Conservation (phyloP, 2,329 filamentous ascomycete species). For the Lecanicillium sp. region DNA sequence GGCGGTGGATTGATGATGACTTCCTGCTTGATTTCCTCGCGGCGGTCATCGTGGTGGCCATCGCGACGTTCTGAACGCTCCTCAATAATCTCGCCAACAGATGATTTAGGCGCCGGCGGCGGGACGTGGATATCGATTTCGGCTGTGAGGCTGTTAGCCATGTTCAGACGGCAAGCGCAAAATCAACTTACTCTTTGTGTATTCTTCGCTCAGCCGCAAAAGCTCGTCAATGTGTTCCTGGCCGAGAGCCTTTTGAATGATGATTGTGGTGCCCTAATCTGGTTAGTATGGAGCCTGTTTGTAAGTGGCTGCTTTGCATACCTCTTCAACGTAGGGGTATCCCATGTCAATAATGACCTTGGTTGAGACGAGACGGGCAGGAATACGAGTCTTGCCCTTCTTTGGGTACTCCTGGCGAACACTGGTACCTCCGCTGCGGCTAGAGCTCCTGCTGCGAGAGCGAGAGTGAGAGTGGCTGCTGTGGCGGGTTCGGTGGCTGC, state of each 20-base stretch:
- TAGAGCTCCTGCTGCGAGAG: constrained; percentile 36
- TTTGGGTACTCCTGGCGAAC: constrained; percentile 63
- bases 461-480: constrained; percentile 29
- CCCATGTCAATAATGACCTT: constrained; percentile 76
- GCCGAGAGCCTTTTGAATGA: constrained; percentile 77
- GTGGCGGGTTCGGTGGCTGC: constrained; percentile 31
- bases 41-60: constrained; percentile 11
- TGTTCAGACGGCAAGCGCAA: not conserved
- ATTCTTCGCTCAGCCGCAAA: constrained; percentile 74
- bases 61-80: constrained; percentile 31
- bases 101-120: constrained; percentile 33
- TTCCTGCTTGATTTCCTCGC: constrained; percentile 27
- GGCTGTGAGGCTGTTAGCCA: constrained; percentile 22
- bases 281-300: constrained; percentile 6
- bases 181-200: constrained; percentile 49
- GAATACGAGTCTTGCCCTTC: constrained; percentile 86
- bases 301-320: constrained; percentile 33
- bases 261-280: constrained; percentile 67
- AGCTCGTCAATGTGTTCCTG: constrained; percentile 90
- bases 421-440: constrained; percentile 43
- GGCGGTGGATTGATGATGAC: constrained; percentile 28
- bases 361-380: constrained; percentile 71
- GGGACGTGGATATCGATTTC: constrained; percentile 40
- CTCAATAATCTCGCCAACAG: constrained; percentile 41
- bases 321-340: constrained; percentile 84